Percentiles rank a stretch among this genome's conserved stretches.
phyloP scores from a whole-genome alignment of 2,329 filamentous ascomycete species.

The Curvularia hawaiiensis region DNA sequence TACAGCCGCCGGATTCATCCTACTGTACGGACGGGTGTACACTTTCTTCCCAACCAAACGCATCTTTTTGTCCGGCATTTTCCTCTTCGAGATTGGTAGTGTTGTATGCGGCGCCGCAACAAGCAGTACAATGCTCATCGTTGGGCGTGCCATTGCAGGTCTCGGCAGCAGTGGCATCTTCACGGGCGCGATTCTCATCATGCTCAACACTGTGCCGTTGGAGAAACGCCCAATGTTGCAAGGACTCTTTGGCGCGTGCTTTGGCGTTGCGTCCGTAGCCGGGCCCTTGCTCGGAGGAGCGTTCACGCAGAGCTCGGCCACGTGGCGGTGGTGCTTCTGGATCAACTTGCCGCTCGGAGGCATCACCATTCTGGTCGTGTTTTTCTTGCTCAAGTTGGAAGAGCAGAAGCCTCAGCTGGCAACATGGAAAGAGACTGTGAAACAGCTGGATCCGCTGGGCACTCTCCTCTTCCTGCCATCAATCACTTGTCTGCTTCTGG shows the following conservation, averaged over 20 bases:
- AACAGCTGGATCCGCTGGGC: slow-evolving; percentile 51
- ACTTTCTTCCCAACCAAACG: slow-evolving; percentile 57
- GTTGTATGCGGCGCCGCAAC: slow-evolving; percentile 57
- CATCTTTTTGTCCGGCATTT: slow-evolving; percentile 56
- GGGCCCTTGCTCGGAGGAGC: slow-evolving; percentile 54
- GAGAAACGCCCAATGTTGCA: slow-evolving; percentile 50
- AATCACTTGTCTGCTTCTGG: slow-evolving; percentile 54
- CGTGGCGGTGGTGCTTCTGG: slow-evolving; percentile 54
- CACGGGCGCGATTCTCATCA: slow-evolving; percentile 42
- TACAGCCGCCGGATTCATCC: slow-evolving; percentile 48
- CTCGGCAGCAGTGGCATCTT: slow-evolving; percentile 41
- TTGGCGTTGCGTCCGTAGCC: slow-evolving; percentile 48
- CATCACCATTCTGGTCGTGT: slow-evolving; percentile 44
- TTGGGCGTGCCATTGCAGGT: slow-evolving; percentile 40
- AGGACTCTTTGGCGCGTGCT: slow-evolving; percentile 48
- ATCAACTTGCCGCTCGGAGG: slow-evolving; percentile 61
- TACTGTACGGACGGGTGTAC: slow-evolving; percentile 54
- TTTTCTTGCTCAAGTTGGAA: slow-evolving; percentile 41
- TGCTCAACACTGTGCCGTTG: slow-evolving; percentile 46
- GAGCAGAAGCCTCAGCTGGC: slow-evolving; percentile 38
- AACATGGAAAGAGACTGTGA: slow-evolving; percentile 38
- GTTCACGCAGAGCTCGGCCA: slow-evolving; percentile 48
- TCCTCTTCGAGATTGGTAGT: slow-evolving; percentile 58
- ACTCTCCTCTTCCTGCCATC: slow-evolving; percentile 49
- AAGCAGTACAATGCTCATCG: slow-evolving; percentile 35